Evolutionary conservation across 129 eudicot genomes (phyloP).

Genomic region (Dittrichia graveolens): DNA sequence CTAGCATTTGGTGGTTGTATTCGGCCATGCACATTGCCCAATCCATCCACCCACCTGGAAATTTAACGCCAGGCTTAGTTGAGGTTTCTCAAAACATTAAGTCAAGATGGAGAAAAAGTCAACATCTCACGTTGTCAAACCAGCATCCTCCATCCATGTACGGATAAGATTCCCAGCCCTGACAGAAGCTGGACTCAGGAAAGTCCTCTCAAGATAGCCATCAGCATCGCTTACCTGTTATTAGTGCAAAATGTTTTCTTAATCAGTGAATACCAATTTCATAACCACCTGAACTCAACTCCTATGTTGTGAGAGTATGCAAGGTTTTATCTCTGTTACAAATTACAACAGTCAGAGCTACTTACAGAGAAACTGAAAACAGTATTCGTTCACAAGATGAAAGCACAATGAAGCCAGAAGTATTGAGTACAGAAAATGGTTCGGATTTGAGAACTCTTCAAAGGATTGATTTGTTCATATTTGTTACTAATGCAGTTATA

Average conservation of each 20-base stretch:
- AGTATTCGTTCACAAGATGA: no score
- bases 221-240: constrained; percentile 83
- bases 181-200: constrained; percentile 87
- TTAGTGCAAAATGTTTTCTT: not conserved
- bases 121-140: constrained; percentile 80
- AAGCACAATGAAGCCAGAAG: no score
- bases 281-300: no score
- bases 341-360: not conserved
- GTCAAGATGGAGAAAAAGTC: constrained; percentile 19
- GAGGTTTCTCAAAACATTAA: constrained; percentile 11
- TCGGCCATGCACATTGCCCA: constrained; percentile 98
- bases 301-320: no score
- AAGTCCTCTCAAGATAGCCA: constrained; percentile 88
- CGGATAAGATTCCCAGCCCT: constrained; percentile 78
- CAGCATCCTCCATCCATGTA: constrained; percentile 95
- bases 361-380: not conserved
- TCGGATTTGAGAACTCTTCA: no score
- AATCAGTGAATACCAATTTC: constrained; percentile 9
- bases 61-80: constrained; percentile 20
- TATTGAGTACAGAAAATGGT: no score
- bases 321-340: not conserved
- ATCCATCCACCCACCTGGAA: constrained; percentile 91
- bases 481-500: no score
- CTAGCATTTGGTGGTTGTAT: constrained; percentile 55
- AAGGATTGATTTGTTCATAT: no score